Conservation (phyloP, 306 rosid genomes). For the Lupinus albus region DNA sequence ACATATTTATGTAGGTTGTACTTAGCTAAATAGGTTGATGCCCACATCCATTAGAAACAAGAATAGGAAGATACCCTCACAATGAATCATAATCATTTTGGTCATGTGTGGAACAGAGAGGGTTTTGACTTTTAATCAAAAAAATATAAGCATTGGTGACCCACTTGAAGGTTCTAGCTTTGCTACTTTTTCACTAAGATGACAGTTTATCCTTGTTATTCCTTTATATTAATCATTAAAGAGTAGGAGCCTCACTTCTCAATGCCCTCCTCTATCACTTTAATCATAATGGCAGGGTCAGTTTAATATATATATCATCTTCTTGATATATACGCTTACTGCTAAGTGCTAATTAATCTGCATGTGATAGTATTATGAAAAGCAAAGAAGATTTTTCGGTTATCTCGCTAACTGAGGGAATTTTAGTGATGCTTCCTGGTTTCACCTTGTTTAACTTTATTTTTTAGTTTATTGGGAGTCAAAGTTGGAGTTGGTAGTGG, state of each 20-base stretch:
- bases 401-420: neutral
- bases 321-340: neutral
- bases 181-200: neutral
- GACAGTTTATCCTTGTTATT: conserved; percentile 9
- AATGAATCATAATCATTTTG: conserved; percentile 38
- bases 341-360: conserved; percentile 32
- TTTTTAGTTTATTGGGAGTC: conserved; percentile 14
- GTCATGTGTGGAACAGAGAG: neutral
- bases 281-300: conserved; percentile 20
- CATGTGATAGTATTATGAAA: conserved; percentile 16
- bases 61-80: conserved; percentile 29
- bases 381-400: conserved; percentile 5
- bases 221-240: conserved; percentile 34
- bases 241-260: conserved; percentile 16
- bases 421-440: conserved; percentile 12
- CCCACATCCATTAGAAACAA: conserved; percentile 18
- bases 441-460: conserved; percentile 18
- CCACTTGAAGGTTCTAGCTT: conserved; percentile 21
- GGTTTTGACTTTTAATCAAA: conserved; percentile 38
- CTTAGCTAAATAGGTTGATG: neutral
- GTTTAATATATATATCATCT: conserved; percentile 3
- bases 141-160: conserved; percentile 8
- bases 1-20: neutral
- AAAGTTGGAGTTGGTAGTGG: conserved; percentile 45
- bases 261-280: conserved; percentile 39